phyloP scores from a whole-genome alignment of 2,329 filamentous ascomycete genomes.

The Aureobasidium vineae region DNA sequence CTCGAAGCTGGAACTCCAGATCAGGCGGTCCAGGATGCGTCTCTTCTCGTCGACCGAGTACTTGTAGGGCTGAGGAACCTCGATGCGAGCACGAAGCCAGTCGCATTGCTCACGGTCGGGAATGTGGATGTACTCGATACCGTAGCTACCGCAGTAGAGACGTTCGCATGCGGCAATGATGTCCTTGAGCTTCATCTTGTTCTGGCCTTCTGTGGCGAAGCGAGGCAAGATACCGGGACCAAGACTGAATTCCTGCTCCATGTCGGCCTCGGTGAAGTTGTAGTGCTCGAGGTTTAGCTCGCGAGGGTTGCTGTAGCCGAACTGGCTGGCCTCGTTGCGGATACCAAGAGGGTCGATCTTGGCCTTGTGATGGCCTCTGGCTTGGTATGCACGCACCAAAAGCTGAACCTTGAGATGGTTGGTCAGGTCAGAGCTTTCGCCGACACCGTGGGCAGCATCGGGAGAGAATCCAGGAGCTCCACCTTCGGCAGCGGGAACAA shows the following conservation, averaged over 20 bases:
- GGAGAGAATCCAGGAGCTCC: conserved; percentile 70
- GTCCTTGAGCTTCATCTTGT: conserved; percentile 96
- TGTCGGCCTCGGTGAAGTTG: conserved; percentile 89
- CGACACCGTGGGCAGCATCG: conserved; percentile 61
- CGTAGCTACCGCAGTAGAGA: conserved; percentile 96
- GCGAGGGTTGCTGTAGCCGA: conserved; percentile 83
- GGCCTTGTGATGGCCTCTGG: conserved; percentile 96
- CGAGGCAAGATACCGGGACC: conserved; percentile 93
- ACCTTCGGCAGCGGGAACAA: conserved; percentile 78
- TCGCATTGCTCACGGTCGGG: conserved; percentile 97
- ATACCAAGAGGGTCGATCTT: conserved; percentile 96
- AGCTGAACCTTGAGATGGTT: conserved; percentile 99
- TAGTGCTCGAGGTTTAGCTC: conserved; percentile 93
- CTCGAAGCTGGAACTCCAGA: conserved; percentile 99
- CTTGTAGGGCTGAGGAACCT: conserved; percentile 92
- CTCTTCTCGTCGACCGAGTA: conserved; percentile 99
- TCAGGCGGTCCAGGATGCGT: conserved; percentile 91
- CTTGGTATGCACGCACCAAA: conserved; percentile 94
- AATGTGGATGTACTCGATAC: conserved; percentile 98
- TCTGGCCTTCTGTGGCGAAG: conserved; percentile 81
- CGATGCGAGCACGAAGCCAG: conserved; percentile 93
- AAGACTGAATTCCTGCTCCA: conserved; percentile 86
- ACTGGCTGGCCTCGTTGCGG: conserved; percentile 77
- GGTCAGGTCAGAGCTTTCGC: conserved; percentile 75
- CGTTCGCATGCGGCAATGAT: conserved; percentile 91